Evolutionary conservation across 352 stramenopile species (phyloP).

Genomic region (Pythium dissimile): DNA sequence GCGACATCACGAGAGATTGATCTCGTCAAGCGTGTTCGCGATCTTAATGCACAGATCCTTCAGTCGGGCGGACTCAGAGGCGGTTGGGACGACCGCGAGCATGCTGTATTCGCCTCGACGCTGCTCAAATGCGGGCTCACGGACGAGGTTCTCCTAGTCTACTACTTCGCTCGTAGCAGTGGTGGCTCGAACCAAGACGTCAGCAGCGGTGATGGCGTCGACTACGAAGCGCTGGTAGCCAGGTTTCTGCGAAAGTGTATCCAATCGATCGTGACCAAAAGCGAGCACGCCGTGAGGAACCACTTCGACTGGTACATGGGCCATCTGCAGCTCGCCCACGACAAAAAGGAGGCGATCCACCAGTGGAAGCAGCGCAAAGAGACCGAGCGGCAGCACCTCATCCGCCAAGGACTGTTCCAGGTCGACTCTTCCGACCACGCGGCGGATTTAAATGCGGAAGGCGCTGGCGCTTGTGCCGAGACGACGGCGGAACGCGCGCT

Average conservation of each 20-base stretch:
- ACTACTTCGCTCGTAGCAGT: constrained; percentile 12
- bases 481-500: background rate
- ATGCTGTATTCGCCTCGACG: constrained; percentile 37
- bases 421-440: background rate
- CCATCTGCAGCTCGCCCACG: constrained; percentile 44
- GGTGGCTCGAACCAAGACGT: constrained; percentile 17
- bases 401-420: constrained; percentile 36
- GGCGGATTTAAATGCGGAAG: background rate
- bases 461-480: too few relatives aligned
- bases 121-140: constrained; percentile 46
- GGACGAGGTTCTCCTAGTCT: constrained; percentile 37
- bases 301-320: constrained; percentile 71
- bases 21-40: constrained; percentile 44
- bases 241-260: constrained; percentile 52
- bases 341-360: constrained; percentile 58
- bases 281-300: constrained; percentile 41
- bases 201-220: constrained; percentile 1
- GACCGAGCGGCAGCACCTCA: constrained; percentile 35
- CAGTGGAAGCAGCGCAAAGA: constrained; percentile 59
- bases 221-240: constrained; percentile 46
- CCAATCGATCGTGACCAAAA: constrained; percentile 49
- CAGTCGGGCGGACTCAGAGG: constrained; percentile 48
- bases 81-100: constrained; percentile 58
- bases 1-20: constrained; percentile 16
- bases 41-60: constrained; percentile 50